A percentile compares a stretch with the other conserved stretches of the same genome.
Conservation (phyloP, 2,329 filamentous ascomycete genomes). For the Fusarium decemcellulare region DNA sequence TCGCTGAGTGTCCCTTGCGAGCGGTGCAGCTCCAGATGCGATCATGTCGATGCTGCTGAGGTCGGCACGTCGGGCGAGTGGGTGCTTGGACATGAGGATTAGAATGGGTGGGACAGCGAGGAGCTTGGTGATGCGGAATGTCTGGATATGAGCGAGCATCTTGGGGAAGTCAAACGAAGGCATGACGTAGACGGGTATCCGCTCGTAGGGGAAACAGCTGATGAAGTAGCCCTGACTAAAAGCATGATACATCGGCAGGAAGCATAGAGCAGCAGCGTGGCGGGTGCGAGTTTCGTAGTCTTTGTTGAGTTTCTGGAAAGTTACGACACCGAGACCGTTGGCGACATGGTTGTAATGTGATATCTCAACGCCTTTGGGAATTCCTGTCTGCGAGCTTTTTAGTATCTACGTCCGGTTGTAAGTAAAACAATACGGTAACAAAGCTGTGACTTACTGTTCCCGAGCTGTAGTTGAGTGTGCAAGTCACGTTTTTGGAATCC, state of each 20-base stretch:
- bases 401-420: not conserved
- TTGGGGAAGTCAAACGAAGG: slow-evolving; percentile 80
- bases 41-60: slow-evolving; percentile 74
- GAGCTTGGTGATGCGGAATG: slow-evolving; percentile 77
- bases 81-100: slow-evolving; percentile 80
- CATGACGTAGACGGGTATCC: slow-evolving; percentile 84
- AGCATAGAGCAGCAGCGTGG: slow-evolving; percentile 68
- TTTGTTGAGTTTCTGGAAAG: slow-evolving; percentile 59
- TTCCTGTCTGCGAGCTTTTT: slow-evolving; percentile 69
- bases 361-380: slow-evolving; percentile 88
- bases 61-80: slow-evolving; percentile 75
- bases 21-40: slow-evolving; percentile 78
- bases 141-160: slow-evolving; percentile 78
- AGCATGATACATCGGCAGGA: slow-evolving; percentile 84
- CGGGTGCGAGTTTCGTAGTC: slow-evolving; percentile 61
- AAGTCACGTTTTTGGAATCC: slow-evolving; percentile 66
- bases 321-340: slow-evolving; percentile 74
- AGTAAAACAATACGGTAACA: not conserved
- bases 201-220: slow-evolving; percentile 68
- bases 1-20: slow-evolving; percentile 65
- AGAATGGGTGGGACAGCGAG: slow-evolving; percentile 82
- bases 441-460: slow-evolving; percentile 64
- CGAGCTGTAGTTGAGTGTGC: slow-evolving; percentile 84
- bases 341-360: slow-evolving; percentile 83
- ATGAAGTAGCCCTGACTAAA: slow-evolving; percentile 81